Percentiles rank a stretch among this genome's conserved stretches.
Evolutionary conservation across 345 rosid species (phyloP).

Genomic region (Excoecaria cochinchinensis): DNA sequence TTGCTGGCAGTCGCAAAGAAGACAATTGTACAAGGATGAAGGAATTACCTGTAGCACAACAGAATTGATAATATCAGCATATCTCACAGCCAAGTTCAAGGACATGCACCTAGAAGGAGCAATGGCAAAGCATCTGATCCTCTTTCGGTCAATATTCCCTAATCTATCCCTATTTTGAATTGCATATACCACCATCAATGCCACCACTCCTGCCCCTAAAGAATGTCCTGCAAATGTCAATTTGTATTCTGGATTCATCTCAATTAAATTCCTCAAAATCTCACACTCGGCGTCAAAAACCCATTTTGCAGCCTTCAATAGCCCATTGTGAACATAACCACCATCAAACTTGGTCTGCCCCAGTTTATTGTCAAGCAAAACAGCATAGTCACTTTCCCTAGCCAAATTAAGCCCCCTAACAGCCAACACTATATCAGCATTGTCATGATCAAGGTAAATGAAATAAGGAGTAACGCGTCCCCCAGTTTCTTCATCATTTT

Average conservation of each 20-base stretch:
- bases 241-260: conserved; percentile 57
- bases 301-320: conserved; percentile 80
- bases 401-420: conserved; percentile 85
- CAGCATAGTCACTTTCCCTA: conserved; percentile 78
- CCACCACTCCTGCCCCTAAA: conserved; percentile 78
- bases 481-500: conserved; percentile 60
- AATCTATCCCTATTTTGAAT: conserved; percentile 58
- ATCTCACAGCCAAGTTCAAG: conserved; percentile 85
- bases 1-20: background rate
- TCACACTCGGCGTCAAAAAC: conserved; percentile 64
- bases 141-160: conserved; percentile 72
- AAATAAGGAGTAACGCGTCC: conserved; percentile 75
- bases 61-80: conserved; percentile 82
- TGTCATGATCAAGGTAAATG: conserved; percentile 74
- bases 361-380: conserved; percentile 79
- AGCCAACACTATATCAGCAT: conserved; percentile 60
- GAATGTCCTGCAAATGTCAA: conserved; percentile 93
- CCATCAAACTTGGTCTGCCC: conserved; percentile 90
- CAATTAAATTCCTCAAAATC: conserved; percentile 56
- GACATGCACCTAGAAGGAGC: conserved; percentile 95
- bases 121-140: conserved; percentile 76
- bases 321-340: conserved; percentile 90
- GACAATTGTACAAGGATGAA: background rate
- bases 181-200: conserved; percentile 59
- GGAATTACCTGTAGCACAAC: conserved; percentile 73